A percentile compares a stretch with the other conserved stretches of the same genome.
Conservation (phyloP, 495 filamentous ascomycete genomes). For the Oleoguttula mirabilis region DNA sequence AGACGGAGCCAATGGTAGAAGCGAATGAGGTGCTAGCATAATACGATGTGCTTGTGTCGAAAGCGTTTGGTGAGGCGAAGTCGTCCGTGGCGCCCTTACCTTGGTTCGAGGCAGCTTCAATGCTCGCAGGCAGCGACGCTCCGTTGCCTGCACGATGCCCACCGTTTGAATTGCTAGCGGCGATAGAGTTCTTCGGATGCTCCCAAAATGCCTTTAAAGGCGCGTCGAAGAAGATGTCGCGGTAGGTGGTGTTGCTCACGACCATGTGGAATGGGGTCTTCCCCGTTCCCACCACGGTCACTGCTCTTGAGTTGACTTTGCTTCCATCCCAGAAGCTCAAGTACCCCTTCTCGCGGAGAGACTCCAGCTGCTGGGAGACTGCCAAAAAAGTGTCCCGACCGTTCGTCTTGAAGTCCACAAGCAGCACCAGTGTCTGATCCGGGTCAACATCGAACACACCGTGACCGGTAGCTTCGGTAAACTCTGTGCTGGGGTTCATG, state of each 20-base stretch:
- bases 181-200: not conserved
- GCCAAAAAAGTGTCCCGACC: slow-evolving; percentile 21
- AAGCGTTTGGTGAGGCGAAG: slow-evolving; percentile 12
- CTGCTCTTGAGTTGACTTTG: slow-evolving; percentile 8
- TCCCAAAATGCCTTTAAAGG: slow-evolving; percentile 28
- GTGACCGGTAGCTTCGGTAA: slow-evolving; percentile 15
- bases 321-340: slow-evolving; percentile 37
- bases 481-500: slow-evolving; percentile 20
- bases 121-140: not conserved
- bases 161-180: not conserved
- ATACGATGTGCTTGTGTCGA: slow-evolving; percentile 39
- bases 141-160: not conserved
- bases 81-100: slow-evolving; percentile 16
- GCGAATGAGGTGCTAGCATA: slow-evolving; percentile 42
- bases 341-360: slow-evolving; percentile 25
- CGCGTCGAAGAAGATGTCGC: slow-evolving; percentile 60
- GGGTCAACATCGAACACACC: slow-evolving; percentile 27
- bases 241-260: slow-evolving; percentile 36
- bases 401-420: slow-evolving; percentile 31
- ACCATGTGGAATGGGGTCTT: slow-evolving; percentile 57
- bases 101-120: slow-evolving; percentile 6
- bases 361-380: slow-evolving; percentile 21
- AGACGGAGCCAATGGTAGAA: slow-evolving; percentile 36
- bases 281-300: slow-evolving; percentile 74
- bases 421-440: slow-evolving; percentile 25